These are phyloP conservation scores for Phytophthora cajani DNA, from an alignment of 352 stramenopile genomes.

Conservation along the genomic window DNA sequence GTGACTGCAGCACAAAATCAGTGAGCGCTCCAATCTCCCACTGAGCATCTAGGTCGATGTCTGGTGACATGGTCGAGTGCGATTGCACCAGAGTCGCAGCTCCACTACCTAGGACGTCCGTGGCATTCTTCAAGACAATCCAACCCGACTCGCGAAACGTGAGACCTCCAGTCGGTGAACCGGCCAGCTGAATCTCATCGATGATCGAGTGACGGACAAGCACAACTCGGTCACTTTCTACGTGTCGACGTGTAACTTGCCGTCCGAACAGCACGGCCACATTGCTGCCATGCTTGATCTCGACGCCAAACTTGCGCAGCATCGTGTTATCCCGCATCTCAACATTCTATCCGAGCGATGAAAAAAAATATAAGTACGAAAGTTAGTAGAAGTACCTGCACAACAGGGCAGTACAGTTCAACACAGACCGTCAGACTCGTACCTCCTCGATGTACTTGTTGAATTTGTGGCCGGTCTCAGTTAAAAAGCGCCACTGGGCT, in stretches of 20 bases:
- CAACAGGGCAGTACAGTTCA: not conserved
- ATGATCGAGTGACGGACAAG: slow-evolving; percentile 35
- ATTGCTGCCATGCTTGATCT: slow-evolving; percentile 25
- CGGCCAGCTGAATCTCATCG: slow-evolving; percentile 16
- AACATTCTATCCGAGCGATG: not conserved
- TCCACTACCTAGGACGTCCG: slow-evolving; percentile 14
- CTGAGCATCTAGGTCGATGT: slow-evolving; percentile 40
- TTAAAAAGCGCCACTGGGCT: slow-evolving; percentile 35
- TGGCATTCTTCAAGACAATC: slow-evolving; percentile 37
- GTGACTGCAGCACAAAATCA: slow-evolving; percentile 48
- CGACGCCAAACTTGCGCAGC: slow-evolving; percentile 33
- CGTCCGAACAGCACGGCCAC: slow-evolving; percentile 21
- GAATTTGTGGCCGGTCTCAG: slow-evolving; percentile 28
- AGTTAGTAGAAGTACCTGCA: slow-evolving; percentile 3
- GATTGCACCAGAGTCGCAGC: slow-evolving; percentile 33
- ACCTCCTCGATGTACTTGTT: slow-evolving; percentile 39
- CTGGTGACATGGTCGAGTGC: slow-evolving; percentile 32
- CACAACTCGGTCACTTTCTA: slow-evolving; percentile 25
- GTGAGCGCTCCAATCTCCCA: slow-evolving; percentile 47
- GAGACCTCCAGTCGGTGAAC: slow-evolving; percentile 11
- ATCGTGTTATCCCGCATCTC: not conserved
- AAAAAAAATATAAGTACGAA: not conserved
- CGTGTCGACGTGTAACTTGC: slow-evolving; percentile 35
- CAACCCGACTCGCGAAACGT: slow-evolving; percentile 37
- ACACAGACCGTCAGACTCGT: not conserved